Conservation (phyloP, 768 basidiomycete species). For the Termitomyces heimii region DNA sequence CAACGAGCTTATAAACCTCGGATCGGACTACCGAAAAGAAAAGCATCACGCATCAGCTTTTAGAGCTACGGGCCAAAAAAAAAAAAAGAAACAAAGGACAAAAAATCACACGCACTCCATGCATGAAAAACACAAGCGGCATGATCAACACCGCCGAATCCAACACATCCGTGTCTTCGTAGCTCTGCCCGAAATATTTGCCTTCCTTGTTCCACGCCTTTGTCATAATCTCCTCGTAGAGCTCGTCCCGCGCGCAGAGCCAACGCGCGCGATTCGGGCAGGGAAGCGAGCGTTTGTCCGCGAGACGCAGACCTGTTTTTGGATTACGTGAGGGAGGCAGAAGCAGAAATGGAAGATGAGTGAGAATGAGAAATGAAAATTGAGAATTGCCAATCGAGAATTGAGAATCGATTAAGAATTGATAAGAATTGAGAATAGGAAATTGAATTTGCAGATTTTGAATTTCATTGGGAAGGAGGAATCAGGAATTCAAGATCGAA, state of each 20-base stretch:
- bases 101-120: slow-evolving; percentile 38
- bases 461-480: no score
- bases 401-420: no score
- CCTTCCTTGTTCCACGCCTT: slow-evolving; percentile 77
- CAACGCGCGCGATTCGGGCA: slow-evolving; percentile 69
- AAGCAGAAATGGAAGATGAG: not conserved
- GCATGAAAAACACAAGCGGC: slow-evolving; percentile 91
- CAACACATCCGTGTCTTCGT: slow-evolving; percentile 76
- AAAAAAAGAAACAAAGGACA: not conserved
- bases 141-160: slow-evolving; percentile 90
- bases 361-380: not conserved
- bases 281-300: slow-evolving; percentile 92
- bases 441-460: no score
- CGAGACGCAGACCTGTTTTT: slow-evolving; percentile 67
- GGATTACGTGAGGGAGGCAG: not conserved
- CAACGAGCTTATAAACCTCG: slow-evolving; percentile 82
- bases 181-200: slow-evolving; percentile 80
- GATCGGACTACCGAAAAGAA: slow-evolving; percentile 61
- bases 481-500: no score
- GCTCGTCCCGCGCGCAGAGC: slow-evolving; percentile 66
- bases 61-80: no score
- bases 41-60: slow-evolving; percentile 6
- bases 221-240: slow-evolving; percentile 93
- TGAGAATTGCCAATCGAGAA: no score
- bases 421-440: no score